Evolutionary conservation across 257 asterid genomes (phyloP).

Genomic region (Mitragyna speciosa): DNA sequence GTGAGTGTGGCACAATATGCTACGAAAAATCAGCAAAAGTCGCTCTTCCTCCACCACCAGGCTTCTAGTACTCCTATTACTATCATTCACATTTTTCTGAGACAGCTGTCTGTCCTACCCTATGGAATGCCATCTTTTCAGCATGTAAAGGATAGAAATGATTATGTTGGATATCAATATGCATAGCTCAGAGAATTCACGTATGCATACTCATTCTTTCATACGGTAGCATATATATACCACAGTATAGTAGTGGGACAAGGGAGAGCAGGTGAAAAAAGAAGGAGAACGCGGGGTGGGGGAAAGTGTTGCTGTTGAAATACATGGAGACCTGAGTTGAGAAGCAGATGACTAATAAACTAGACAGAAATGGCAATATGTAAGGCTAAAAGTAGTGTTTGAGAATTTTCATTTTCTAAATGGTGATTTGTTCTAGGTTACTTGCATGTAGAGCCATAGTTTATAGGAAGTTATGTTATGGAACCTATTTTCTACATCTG

Average conservation of each 20-base stretch:
- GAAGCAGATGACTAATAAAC: slow-evolving; percentile 1
- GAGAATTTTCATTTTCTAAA: neutral
- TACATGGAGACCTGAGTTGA: slow-evolving; percentile 7
- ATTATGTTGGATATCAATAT: neutral
- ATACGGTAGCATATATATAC: too few species aligned
- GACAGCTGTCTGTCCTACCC: neutral
- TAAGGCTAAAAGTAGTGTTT: slow-evolving; percentile 1
- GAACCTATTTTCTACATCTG: neutral
- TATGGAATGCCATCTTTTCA: slow-evolving; percentile 2
- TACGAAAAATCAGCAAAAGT: slow-evolving; percentile 5
- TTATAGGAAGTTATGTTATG: neutral
- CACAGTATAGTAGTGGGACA: too few species aligned
- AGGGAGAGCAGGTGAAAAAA: too few species aligned
- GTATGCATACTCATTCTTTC: too few species aligned
- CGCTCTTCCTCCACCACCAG: neutral
- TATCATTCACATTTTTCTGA: neutral
- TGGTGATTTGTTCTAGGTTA: neutral
- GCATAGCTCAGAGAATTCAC: neutral
- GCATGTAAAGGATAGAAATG: neutral
- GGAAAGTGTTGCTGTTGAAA: too few species aligned
- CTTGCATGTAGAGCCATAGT: neutral
- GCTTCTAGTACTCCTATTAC: neutral
- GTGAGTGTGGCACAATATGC: neutral
- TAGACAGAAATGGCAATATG: neutral
- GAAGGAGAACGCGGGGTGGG: too few species aligned